Evolutionary conservation across 2,329 filamentous ascomycete species (phyloP).

Genomic region (Aureobasidium lini): DNA sequence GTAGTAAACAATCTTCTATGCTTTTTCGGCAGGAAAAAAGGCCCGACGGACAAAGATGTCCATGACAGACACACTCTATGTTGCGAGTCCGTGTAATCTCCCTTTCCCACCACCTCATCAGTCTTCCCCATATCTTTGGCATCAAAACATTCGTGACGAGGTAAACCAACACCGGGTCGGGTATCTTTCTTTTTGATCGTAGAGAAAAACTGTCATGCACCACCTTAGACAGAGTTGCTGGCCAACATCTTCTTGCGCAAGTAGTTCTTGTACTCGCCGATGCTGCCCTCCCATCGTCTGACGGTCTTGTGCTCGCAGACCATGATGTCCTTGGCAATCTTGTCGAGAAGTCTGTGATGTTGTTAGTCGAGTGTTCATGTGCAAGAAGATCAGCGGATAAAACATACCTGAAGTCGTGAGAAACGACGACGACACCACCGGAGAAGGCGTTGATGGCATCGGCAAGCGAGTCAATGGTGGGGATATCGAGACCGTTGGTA

Average conservation of each 20-base stretch:
- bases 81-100: background rate
- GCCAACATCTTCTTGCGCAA: constrained; percentile 98
- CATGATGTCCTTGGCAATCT: constrained; percentile 99
- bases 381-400: no score
- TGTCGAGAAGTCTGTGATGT: constrained; percentile 74
- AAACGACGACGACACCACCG: constrained; percentile 95
- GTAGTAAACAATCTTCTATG: background rate
- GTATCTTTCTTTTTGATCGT: constrained; percentile 11
- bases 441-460: constrained; percentile 96
- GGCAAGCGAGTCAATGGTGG: constrained; percentile 93
- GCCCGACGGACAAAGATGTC: background rate
- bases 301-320: constrained; percentile 98
- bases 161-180: constrained; percentile 12
- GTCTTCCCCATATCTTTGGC: background rate
- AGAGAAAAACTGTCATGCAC: background rate
- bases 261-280: constrained; percentile 96
- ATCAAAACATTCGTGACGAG: constrained; percentile 9
- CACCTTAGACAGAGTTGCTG: constrained; percentile 59
- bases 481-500: constrained; percentile 98
- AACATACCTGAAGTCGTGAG: constrained; percentile 93
- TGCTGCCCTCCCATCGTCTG: constrained; percentile 76
- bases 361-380: constrained; percentile 28
- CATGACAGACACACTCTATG: background rate
- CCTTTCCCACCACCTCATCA: background rate
- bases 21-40: background rate